These are phyloP conservation scores for Paraphaeosphaeria minitans DNA, from an alignment of 2,329 filamentous ascomycete genomes.

Conservation along the genomic window DNA sequence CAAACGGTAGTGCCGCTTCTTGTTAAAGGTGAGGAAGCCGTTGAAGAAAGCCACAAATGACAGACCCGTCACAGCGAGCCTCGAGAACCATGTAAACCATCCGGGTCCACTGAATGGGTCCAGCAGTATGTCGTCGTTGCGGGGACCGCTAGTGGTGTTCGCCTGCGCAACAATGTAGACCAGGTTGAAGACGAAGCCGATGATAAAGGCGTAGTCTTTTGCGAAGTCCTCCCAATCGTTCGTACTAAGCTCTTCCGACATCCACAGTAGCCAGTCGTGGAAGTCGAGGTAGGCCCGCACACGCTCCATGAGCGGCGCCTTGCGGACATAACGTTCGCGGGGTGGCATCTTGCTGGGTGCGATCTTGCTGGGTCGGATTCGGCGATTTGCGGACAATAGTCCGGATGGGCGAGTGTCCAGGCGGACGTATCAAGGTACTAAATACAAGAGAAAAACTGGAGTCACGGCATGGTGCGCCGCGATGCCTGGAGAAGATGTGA, in stretches of 20 bases:
- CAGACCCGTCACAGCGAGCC: constrained; percentile 73
- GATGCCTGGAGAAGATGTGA: constrained; percentile 16
- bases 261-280: constrained; percentile 86
- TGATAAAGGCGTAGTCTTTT: constrained; percentile 72
- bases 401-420: not conserved
- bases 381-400: constrained; percentile 1
- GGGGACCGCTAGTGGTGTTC: constrained; percentile 60
- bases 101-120: constrained; percentile 56
- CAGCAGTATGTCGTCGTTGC: constrained; percentile 83
- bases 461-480: constrained; percentile 32
- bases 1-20: constrained; percentile 84
- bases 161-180: constrained; percentile 81
- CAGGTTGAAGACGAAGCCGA: constrained; percentile 79
- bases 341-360: constrained; percentile 11
- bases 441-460: not conserved
- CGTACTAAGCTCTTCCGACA: constrained; percentile 90
- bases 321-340: constrained; percentile 83
- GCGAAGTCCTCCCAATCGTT: constrained; percentile 83
- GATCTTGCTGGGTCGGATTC: not conserved
- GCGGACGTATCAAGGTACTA: constrained; percentile 1
- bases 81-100: constrained; percentile 71
- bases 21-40: constrained; percentile 78
- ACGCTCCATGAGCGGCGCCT: constrained; percentile 78
- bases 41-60: constrained; percentile 72
- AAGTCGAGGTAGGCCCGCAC: constrained; percentile 81